phyloP scores from a whole-genome alignment of 768 basidiomycete species.

The Tricholoma terreum region DNA sequence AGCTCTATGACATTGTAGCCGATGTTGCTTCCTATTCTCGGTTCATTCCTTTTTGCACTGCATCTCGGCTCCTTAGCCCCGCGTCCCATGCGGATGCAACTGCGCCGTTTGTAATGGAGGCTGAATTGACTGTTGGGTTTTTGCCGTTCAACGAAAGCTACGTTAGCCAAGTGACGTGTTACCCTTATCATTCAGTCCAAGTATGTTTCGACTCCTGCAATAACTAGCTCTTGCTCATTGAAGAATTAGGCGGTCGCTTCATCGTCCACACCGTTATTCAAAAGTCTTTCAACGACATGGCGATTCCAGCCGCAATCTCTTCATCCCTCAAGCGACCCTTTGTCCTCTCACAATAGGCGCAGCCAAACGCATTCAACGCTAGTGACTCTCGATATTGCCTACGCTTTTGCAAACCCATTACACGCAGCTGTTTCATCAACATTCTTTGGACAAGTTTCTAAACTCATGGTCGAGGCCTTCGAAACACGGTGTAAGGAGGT shows the following conservation, averaged over 20 bases:
- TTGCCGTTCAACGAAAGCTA: conserved; percentile 86
- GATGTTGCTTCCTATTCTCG: conserved; percentile 82
- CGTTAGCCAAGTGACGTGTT: conserved; percentile 77
- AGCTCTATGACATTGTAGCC: conserved; percentile 84
- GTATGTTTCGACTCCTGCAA: conserved; percentile 42
- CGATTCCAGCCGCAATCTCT: conserved; percentile 59
- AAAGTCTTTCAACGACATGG: conserved; percentile 70
- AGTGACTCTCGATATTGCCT: conserved; percentile 81
- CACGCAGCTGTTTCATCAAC: conserved; percentile 79
- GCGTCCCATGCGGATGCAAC: conserved; percentile 16
- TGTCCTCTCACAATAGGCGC: conserved; percentile 9
- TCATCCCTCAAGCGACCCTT: conserved; percentile 28
- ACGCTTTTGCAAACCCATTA: conserved; percentile 83
- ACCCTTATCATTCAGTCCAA: conserved; percentile 74
- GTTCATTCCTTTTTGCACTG: conserved; percentile 88
- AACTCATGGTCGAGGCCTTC: conserved; percentile 90
- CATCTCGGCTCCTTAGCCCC: conserved; percentile 58
- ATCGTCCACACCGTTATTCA: conserved; percentile 72
- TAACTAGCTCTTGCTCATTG: background rate
- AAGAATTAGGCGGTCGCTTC: conserved; percentile 62
- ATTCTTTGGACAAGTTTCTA: conserved; percentile 85
- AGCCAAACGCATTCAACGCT: conserved; percentile 55
- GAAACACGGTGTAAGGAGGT: conserved; percentile 77
- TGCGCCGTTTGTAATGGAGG: conserved; percentile 56
- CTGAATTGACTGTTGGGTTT: conserved; percentile 87